A percentile compares a stretch with the other conserved stretches of the same genome.
Conservation (phyloP, 768 basidiomycete genomes). For the Auriscalpium orientale region DNA sequence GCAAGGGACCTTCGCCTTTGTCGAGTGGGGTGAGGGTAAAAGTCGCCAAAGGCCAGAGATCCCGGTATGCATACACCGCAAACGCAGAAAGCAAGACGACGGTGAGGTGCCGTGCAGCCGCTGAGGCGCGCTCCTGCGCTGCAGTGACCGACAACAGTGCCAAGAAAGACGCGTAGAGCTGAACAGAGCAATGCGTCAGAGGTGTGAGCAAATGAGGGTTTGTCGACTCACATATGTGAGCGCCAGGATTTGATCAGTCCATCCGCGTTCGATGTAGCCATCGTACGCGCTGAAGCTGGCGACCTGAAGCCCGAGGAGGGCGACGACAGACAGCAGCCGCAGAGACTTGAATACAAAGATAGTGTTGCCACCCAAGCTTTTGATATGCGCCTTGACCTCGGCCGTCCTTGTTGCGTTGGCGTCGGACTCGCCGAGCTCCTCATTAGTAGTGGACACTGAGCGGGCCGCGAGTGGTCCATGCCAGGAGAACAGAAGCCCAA, state of each 20-base stretch:
- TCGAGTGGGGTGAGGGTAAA: background rate
- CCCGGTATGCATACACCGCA: background rate
- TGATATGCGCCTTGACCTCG: slow-evolving; percentile 26
- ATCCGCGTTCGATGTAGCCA: slow-evolving; percentile 5
- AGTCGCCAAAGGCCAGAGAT: background rate
- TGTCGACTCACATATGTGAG: background rate
- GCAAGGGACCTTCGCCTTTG: background rate
- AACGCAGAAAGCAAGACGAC: background rate
- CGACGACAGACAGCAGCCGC: slow-evolving; percentile 37
- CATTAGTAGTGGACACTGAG: too few species aligned
- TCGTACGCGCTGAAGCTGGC: slow-evolving; percentile 31
- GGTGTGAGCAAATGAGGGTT: too few species aligned
- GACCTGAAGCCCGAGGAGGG: slow-evolving; percentile 44
- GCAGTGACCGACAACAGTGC: background rate
- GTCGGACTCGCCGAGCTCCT: background rate
- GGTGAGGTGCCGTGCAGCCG: background rate
- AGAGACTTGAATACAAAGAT: slow-evolving; percentile 41
- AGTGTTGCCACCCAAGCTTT: slow-evolving; percentile 34
- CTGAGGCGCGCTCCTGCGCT: too few species aligned
- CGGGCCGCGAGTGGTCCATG: background rate
- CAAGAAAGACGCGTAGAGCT: background rate
- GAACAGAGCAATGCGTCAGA: too few species aligned
- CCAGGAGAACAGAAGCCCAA: background rate
- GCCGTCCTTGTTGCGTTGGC: background rate
- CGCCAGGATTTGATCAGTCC: slow-evolving; percentile 7